Conservation (phyloP, 2,329 filamentous ascomycete genomes). For the Daldinia eschscholtzii region DNA sequence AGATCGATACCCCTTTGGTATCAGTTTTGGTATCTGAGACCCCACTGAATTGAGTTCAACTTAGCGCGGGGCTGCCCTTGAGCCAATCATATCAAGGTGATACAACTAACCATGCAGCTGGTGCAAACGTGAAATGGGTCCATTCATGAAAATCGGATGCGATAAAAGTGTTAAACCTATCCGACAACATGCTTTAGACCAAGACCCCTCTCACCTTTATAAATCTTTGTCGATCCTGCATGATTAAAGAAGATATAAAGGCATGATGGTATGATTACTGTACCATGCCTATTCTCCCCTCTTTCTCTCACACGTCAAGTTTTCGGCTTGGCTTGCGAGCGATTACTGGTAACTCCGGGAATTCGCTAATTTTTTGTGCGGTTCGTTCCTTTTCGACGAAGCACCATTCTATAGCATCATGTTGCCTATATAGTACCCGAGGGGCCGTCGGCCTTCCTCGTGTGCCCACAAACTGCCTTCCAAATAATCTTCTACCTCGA, state of each 20-base stretch:
- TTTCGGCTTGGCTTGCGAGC: constrained; percentile 52
- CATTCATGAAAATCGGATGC: constrained; percentile 10
- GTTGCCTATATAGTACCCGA: constrained; percentile 41
- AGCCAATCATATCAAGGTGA: constrained; percentile 7
- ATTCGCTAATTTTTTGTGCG: constrained; percentile 34
- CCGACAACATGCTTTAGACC: not conserved
- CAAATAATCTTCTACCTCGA: constrained; percentile 39
- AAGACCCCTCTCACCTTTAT: not conserved
- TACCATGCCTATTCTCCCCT: constrained; percentile 51
- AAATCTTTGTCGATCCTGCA: constrained; percentile 24
- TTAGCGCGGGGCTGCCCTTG: not conserved
- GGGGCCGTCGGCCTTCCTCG: constrained; percentile 30
- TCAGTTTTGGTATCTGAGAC: not conserved
- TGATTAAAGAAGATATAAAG: constrained; percentile 22
- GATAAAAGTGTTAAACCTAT: constrained; percentile 21
- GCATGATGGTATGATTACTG: constrained; percentile 48
- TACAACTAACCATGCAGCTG: not conserved
- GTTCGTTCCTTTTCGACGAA: constrained; percentile 44
- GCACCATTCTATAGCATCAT: constrained; percentile 34
- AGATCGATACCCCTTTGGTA: not conserved
- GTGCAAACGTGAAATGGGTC: constrained; percentile 5
- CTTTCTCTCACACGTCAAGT: constrained; percentile 48
- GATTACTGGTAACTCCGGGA: constrained; percentile 46
- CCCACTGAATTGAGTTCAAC: constrained; percentile 10
- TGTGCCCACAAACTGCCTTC: constrained; percentile 9